Conservation (phyloP, 176 grass and related monocot species). For the Pharus latifolius region DNA sequence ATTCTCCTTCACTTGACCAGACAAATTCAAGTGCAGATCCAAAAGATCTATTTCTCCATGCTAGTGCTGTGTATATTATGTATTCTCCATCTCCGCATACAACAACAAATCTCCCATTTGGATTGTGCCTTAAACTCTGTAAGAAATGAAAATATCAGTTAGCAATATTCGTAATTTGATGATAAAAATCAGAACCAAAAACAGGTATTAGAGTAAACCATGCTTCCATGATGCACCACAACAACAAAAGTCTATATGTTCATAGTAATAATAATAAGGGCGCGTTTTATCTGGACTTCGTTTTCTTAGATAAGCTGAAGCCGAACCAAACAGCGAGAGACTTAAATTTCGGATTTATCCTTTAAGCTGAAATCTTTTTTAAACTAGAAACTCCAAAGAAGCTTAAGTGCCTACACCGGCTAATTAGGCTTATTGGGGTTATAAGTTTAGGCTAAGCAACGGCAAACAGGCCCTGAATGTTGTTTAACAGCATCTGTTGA, state of each 20-base stretch:
- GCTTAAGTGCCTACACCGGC: no score
- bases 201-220: neutral
- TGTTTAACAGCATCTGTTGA: neutral
- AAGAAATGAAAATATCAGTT: neutral
- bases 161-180: neutral
- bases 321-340: no score
- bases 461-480: no score
- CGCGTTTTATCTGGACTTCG: no score
- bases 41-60: conserved; percentile 97
- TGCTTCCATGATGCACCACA: neutral
- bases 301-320: no score
- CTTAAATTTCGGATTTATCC: no score
- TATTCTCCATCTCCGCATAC: conserved; percentile 95
- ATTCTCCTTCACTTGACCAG: conserved; percentile 88
- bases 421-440: no score
- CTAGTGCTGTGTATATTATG: conserved; percentile 81
- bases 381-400: no score
- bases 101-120: conserved; percentile 88
- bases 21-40: conserved; percentile 78
- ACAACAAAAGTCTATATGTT: neutral
- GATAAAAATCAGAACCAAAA: neutral
- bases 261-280: neutral
- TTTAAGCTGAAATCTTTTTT: no score
- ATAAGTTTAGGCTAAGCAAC: no score
- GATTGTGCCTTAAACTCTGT: conserved; percentile 82